These are phyloP conservation scores for Fusarium virguliforme DNA, from an alignment of 2,329 filamentous ascomycete genomes.

Conservation along the genomic window DNA sequence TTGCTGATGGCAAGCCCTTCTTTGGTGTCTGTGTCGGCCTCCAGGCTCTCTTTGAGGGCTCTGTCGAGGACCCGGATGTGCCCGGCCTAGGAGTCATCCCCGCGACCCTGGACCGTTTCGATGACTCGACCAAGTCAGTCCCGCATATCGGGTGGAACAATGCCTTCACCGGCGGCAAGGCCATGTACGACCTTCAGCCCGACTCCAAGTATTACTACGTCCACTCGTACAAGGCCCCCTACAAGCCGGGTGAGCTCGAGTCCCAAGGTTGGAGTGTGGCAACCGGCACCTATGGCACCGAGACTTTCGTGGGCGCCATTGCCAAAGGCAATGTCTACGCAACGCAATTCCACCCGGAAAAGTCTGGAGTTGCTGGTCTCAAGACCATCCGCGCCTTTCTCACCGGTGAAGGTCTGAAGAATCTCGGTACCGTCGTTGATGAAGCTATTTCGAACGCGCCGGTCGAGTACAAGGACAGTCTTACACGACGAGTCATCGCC, in stretches of 20 bases:
- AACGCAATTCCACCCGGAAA: constrained; percentile 98
- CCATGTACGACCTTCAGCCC: constrained; percentile 83
- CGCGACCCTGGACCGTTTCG: constrained; percentile 80
- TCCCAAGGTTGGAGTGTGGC: constrained; percentile 92
- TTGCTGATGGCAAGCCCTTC: constrained; percentile 93
- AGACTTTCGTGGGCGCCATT: constrained; percentile 93
- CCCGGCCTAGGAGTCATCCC: constrained; percentile 84
- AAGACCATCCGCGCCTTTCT: constrained; percentile 89
- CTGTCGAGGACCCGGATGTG: constrained; percentile 81
- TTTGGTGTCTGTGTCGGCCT: constrained; percentile 98
- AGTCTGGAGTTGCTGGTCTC: constrained; percentile 91
- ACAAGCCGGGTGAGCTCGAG: constrained; percentile 81
- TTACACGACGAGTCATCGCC: constrained; percentile 95
- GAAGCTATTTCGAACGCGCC: constrained; percentile 31
- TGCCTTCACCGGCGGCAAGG: constrained; percentile 74
- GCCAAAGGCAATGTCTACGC: constrained; percentile 88
- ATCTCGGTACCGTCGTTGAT: constrained; percentile 58
- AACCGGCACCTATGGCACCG: constrained; percentile 86
- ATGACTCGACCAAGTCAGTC: constrained; percentile 86
- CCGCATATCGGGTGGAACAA: constrained; percentile 99
- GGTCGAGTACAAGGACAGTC: constrained; percentile 69
- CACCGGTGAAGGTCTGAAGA: constrained; percentile 74
- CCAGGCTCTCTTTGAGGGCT: constrained; percentile 90
- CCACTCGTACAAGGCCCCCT: constrained; percentile 91
- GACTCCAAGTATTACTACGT: constrained; percentile 99